Evolutionary conservation across 2,329 filamentous ascomycete genomes (phyloP).

Genomic region (Beauveria pseudobassiana): DNA sequence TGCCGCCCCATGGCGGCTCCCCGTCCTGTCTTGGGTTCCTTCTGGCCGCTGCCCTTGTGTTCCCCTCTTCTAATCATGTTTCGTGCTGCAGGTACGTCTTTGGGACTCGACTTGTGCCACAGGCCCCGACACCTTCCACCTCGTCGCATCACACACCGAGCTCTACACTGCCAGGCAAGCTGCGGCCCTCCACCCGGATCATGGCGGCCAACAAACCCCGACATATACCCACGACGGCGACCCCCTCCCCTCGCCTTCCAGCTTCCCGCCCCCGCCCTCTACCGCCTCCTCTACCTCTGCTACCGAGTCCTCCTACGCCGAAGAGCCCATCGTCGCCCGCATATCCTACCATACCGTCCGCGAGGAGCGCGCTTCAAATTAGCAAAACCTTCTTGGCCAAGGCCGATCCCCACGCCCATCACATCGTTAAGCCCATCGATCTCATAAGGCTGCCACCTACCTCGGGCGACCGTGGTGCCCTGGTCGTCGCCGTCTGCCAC

Average conservation of each 20-base stretch:
- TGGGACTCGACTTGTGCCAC: slow-evolving; percentile 52
- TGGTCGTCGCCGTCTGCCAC: slow-evolving; percentile 76
- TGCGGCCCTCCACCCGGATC: slow-evolving; percentile 37
- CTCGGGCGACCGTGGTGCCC: slow-evolving; percentile 59
- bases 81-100: slow-evolving; percentile 50
- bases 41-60: background rate
- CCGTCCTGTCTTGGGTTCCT: background rate
- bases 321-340: slow-evolving; percentile 67
- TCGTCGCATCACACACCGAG: slow-evolving; percentile 38
- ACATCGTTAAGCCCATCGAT: slow-evolving; percentile 76
- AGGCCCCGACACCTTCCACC: slow-evolving; percentile 39
- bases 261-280: slow-evolving; percentile 23
- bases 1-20: no score
- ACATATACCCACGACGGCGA: slow-evolving; percentile 30
- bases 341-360: slow-evolving; percentile 76
- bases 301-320: slow-evolving; percentile 46
- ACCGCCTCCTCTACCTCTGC: slow-evolving; percentile 25
- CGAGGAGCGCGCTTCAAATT: slow-evolving; percentile 77
- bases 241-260: slow-evolving; percentile 19
- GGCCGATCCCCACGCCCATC: slow-evolving; percentile 63
- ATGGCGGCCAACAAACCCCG: slow-evolving; percentile 25
- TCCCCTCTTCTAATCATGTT: slow-evolving; percentile 12
- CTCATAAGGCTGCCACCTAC: slow-evolving; percentile 63
- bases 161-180: slow-evolving; percentile 33
- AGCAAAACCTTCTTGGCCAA: slow-evolving; percentile 63